phyloP scores from a whole-genome alignment of 2,329 filamentous ascomycete species.

The Sordariomycetes sp. region DNA sequence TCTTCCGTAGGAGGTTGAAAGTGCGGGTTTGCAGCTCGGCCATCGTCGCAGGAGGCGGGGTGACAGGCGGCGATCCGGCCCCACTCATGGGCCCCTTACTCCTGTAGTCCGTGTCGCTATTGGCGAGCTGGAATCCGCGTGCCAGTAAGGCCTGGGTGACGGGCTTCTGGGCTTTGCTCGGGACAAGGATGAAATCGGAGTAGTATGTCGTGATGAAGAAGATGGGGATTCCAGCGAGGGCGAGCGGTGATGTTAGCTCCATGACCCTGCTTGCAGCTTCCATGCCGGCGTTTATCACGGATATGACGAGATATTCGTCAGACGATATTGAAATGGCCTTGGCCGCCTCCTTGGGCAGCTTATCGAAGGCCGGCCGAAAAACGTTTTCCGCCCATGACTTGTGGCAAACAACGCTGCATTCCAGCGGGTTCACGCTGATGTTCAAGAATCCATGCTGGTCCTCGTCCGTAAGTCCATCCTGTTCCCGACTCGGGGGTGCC shows the following conservation, averaged over 20 bases:
- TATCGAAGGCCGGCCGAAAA: constrained; percentile 61
- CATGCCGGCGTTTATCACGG: constrained; percentile 80
- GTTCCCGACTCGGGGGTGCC: constrained; percentile 18
- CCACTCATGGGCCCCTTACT: constrained; percentile 51
- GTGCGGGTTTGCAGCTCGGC: constrained; percentile 74
- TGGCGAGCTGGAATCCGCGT: constrained; percentile 76
- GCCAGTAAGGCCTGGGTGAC: constrained; percentile 69
- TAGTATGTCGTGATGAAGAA: constrained; percentile 99
- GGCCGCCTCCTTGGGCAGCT: constrained; percentile 43
- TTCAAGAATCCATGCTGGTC: constrained; percentile 76
- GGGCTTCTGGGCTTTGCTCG: constrained; percentile 58
- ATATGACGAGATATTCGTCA: constrained; percentile 80
- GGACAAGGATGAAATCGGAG: constrained; percentile 91
- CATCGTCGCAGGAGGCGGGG: constrained; percentile 67
- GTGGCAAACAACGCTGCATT: constrained; percentile 87
- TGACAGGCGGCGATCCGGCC: constrained; percentile 43
- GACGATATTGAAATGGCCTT: constrained; percentile 61
- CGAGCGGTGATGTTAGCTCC: constrained; percentile 82
- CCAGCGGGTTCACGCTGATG: constrained; percentile 82
- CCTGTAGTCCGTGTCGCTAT: constrained; percentile 33
- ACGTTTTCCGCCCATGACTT: constrained; percentile 61
- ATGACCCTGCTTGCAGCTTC: constrained; percentile 87
- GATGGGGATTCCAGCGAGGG: constrained; percentile 86
- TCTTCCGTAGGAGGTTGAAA: constrained; percentile 70
- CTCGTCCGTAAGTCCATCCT: constrained; percentile 37